Evolutionary conservation across 2,329 filamentous ascomycete species (phyloP).

Genomic region (Phaeoacremonium minimum): DNA sequence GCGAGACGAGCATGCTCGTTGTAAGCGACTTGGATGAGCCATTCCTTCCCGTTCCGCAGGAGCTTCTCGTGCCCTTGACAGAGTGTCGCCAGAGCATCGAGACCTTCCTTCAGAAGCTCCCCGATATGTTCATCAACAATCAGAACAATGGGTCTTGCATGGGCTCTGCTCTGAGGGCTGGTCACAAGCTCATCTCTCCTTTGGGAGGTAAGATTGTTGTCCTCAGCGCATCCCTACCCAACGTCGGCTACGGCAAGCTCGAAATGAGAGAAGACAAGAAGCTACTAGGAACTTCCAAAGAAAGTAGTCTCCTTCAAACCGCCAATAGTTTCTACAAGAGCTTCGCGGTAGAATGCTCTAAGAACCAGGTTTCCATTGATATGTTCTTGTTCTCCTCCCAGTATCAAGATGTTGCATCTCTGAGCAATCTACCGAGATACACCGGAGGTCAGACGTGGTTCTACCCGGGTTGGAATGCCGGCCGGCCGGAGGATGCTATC

Average conservation of each 20-base stretch:
- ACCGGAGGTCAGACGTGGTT: slow-evolving; percentile 98
- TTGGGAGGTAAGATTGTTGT: slow-evolving; percentile 95
- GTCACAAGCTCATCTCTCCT: slow-evolving; percentile 91
- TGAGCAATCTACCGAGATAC: slow-evolving; percentile 93
- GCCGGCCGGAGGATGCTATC: slow-evolving; percentile 88
- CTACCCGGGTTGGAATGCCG: slow-evolving; percentile 97
- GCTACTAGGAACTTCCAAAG: slow-evolving; percentile 87
- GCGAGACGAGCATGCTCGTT: slow-evolving; percentile 86
- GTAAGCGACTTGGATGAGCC: slow-evolving; percentile 95
- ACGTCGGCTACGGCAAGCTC: slow-evolving; percentile 82
- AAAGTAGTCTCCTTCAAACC: slow-evolving; percentile 82
- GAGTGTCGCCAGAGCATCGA: slow-evolving; percentile 91
- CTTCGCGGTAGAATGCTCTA: slow-evolving; percentile 97
- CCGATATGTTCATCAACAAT: slow-evolving; percentile 95
- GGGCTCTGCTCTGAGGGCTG: slow-evolving; percentile 87
- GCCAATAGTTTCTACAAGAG: slow-evolving; percentile 98
- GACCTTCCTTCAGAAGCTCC: slow-evolving; percentile 82
- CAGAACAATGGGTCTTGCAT: slow-evolving; percentile 88
- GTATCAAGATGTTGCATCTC: slow-evolving; percentile 94
- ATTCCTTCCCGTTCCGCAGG: slow-evolving; percentile 89
- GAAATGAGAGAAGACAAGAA: slow-evolving; percentile 97
- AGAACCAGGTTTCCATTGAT: slow-evolving; percentile 96
- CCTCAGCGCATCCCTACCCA: slow-evolving; percentile 83
- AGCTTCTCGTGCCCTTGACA: slow-evolving; percentile 82
- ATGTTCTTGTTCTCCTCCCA: slow-evolving; percentile 97